Evolutionary conservation across 192 early-diverging fungal species (phyloP).

Genomic region (Rhizophlyctis rosea): DNA sequence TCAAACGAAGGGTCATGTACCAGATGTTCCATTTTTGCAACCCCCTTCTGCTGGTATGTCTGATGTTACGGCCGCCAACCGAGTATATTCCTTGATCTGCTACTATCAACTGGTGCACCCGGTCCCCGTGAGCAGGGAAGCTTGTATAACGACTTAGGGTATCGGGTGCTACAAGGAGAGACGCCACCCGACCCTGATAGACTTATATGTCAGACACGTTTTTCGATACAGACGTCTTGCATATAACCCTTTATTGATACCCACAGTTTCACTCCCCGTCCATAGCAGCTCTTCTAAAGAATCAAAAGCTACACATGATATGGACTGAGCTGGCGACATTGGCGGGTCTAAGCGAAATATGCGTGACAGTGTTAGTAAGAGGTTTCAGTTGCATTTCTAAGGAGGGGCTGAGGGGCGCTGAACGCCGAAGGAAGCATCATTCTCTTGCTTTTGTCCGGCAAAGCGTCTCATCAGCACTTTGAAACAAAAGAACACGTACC

Average conservation of each 20-base stretch:
- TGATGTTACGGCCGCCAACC: conserved; percentile 26
- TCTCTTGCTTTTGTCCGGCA: no score
- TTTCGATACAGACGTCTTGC: no score
- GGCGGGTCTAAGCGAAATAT: conserved; percentile 14
- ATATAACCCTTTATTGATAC: not conserved
- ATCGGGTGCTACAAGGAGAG: conserved; percentile 51
- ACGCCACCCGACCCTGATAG: conserved; percentile 67
- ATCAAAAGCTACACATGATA: conserved; percentile 59
- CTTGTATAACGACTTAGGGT: conserved; percentile 68
- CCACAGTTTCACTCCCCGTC: conserved; percentile 80
- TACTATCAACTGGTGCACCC: conserved; percentile 64
- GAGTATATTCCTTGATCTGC: conserved; percentile 46
- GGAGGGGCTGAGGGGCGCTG: no score
- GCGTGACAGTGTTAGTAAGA: no score
- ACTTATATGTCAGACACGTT: no score
- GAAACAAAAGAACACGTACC: no score
- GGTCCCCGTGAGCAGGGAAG: conserved; percentile 61
- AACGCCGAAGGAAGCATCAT: no score
- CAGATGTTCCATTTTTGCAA: conserved; percentile 39
- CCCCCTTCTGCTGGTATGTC: conserved; percentile 32
- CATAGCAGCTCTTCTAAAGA: conserved; percentile 79
- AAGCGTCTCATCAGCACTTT: no score
- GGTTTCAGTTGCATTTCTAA: no score
- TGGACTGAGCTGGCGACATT: conserved; percentile 11
- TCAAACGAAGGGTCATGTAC: conserved; percentile 4